Evolutionary conservation across 495 filamentous ascomycete genomes (phyloP), one percentile per base, ranked within the genome.

Genomic region (Ramalina intermedia): DNA sequence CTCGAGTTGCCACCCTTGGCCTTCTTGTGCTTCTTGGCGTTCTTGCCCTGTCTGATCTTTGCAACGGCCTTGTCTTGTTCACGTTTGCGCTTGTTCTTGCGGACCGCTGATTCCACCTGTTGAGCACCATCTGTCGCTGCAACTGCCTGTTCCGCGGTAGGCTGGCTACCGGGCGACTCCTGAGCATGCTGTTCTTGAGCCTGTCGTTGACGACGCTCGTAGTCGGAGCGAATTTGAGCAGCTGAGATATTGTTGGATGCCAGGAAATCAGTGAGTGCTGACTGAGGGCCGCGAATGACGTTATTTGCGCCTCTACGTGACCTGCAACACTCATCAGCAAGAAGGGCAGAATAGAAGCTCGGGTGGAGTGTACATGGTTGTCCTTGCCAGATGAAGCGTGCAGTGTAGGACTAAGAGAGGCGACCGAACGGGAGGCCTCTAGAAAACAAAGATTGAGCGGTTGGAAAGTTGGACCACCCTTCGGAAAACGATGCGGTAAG

Each of bases 191-290:
- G 44, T 17, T 47, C 56, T 9, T 67, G 63, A 40, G 68, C 66
- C 48, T 72, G 69, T 52, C 63, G 58, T 29, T 66, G 49, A 43
- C 72, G 64, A 48, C 64, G 63, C 44, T 68, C 76, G 67, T 73
- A 81, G 50, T 87, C 78, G 47, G 75, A 64, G 37, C 76, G 72
- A 54, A 94, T 94, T 52, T 85, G 80, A 26, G 70, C 67, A 5
- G 86, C 87, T n/a, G 84, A 89, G 59, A 94, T 94, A 54, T 91
- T 91, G 61, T 95, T 82, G 11, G 85, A 81, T 44, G 82, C 84
- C 23, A 93, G 66, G 53, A 86, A 93, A 55, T 88, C 81, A 0
- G 84, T 90, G 46, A 93, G 67, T 26, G 86, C 86, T 17, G 85
- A 90, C 55, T 78, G 79, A 24, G 79, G 79, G 51, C 79, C 79